A percentile compares a stretch with the other conserved stretches of the same genome.
Evolutionary conservation across 1,139 yeast genomes (phyloP).

Genomic region (Scheffersomyces parashehatae): DNA sequence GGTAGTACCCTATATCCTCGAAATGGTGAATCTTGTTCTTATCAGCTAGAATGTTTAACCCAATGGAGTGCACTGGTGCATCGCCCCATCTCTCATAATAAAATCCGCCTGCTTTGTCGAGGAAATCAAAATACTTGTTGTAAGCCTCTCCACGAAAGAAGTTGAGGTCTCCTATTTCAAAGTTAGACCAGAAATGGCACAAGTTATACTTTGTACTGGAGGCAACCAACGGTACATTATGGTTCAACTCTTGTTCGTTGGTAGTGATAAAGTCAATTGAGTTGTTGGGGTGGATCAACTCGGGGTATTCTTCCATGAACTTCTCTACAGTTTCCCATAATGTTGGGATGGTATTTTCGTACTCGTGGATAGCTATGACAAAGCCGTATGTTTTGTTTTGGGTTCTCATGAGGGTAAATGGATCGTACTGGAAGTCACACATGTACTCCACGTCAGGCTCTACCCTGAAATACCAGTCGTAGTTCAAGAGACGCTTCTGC

Average conservation of each 20-base stretch:
- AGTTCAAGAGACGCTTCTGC: constrained; percentile 38
- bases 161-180: constrained; percentile 80
- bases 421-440: constrained; percentile 53
- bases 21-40: constrained; percentile 77
- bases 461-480: constrained; percentile 48
- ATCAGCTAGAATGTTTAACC: constrained; percentile 65
- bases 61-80: constrained; percentile 94
- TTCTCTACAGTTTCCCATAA: constrained; percentile 75
- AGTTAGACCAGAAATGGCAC: constrained; percentile 96
- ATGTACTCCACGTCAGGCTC: constrained; percentile 50
- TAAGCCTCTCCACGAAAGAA: constrained; percentile 78
- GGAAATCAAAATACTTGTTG: constrained; percentile 62
- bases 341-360: constrained; percentile 59
- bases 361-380: constrained; percentile 45
- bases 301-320: constrained; percentile 61
- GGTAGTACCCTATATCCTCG: constrained; percentile 87
- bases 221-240: constrained; percentile 12
- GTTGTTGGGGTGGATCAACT: constrained; percentile 66
- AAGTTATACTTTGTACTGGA: constrained; percentile 67
- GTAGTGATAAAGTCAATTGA: constrained; percentile 72
- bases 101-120: constrained; percentile 80
- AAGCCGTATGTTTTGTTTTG: constrained; percentile 45
- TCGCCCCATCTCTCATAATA: constrained; percentile 97
- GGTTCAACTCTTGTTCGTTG: constrained; percentile 41
- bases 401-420: constrained; percentile 36